These are phyloP conservation scores for Aleurites moluccanus DNA, from an alignment of 441 rosid species.

Conservation along the genomic window DNA sequence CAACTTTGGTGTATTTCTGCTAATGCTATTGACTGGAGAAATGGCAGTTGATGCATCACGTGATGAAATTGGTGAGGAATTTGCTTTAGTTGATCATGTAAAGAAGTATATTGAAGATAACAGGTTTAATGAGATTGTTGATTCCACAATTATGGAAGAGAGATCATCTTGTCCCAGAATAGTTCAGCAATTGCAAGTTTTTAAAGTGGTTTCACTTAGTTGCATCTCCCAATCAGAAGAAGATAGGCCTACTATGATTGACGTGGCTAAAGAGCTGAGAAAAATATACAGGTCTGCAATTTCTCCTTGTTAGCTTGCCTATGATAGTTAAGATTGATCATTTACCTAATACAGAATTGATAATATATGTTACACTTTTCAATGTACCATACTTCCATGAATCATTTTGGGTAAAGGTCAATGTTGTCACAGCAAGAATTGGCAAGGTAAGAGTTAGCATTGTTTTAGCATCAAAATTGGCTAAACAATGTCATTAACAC, in stretches of 20 bases:
- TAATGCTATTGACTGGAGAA: slow-evolving; percentile 16
- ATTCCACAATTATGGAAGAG: not conserved
- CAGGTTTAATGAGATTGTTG: not conserved
- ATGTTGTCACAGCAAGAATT: no score
- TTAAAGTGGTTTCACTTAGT: slow-evolving; percentile 7
- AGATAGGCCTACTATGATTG: slow-evolving; percentile 16
- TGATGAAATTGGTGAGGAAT: not conserved
- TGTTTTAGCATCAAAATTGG: no score
- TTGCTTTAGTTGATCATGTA: slow-evolving; percentile 17
- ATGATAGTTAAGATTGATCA: no score
- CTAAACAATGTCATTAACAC: no score
- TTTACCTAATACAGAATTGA: no score
- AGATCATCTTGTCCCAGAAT: not conserved
- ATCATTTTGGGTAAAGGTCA: no score
- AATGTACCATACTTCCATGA: no score
- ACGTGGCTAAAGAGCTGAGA: not conserved
- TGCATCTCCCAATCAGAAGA: slow-evolving; percentile 10
- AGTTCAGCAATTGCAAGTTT: not conserved
- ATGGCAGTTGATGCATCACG: slow-evolving; percentile 1
- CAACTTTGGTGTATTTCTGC: slow-evolving; percentile 16
- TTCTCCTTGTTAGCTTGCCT: not conserved
- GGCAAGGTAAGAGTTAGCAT: no score
- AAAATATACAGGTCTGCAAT: not conserved
- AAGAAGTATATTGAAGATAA: not conserved
- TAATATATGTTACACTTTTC: no score